Evolutionary conservation across 768 basidiomycete genomes (phyloP).

Genomic region (Suillus variegatus): DNA sequence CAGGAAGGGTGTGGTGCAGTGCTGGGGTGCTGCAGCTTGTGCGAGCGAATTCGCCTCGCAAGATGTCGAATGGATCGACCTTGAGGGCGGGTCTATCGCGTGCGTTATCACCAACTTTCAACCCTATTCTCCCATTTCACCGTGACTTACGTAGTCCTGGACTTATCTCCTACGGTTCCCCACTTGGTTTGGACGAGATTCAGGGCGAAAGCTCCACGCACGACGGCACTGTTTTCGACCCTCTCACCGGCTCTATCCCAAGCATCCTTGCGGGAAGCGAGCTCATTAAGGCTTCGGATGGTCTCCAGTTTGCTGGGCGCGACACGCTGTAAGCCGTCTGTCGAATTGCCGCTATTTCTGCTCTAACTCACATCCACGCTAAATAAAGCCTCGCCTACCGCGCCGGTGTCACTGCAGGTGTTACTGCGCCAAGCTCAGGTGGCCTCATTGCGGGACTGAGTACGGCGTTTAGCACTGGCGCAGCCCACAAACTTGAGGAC

Average conservation of each 20-base stretch:
- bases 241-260: conserved; percentile 36
- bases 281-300: conserved; percentile 70
- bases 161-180: conserved; percentile 41
- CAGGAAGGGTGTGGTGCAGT: conserved; percentile 52
- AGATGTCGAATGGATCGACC: conserved; percentile 47
- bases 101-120: conserved; percentile 26
- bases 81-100: conserved; percentile 66
- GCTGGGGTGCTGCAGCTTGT: conserved; percentile 43
- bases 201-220: conserved; percentile 51
- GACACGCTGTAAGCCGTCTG: conserved; percentile 47
- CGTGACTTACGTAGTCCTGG: conserved; percentile 41
- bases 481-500: conserved; percentile 52
- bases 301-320: conserved; percentile 65
- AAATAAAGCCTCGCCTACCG: conserved; percentile 71
- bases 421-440: conserved; percentile 54
- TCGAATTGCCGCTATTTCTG: not conserved
- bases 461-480: conserved; percentile 57
- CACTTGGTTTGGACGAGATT: conserved; percentile 60
- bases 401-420: conserved; percentile 61
- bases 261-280: conserved; percentile 34
- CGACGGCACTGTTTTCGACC: conserved; percentile 57
- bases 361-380: conserved; percentile 17
- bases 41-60: conserved; percentile 17
- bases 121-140: conserved; percentile 7
- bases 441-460: conserved; percentile 61